These are phyloP conservation scores for Pleurotus tuoliensis DNA, from an alignment of 768 basidiomycete genomes.

Conservation along the genomic window DNA sequence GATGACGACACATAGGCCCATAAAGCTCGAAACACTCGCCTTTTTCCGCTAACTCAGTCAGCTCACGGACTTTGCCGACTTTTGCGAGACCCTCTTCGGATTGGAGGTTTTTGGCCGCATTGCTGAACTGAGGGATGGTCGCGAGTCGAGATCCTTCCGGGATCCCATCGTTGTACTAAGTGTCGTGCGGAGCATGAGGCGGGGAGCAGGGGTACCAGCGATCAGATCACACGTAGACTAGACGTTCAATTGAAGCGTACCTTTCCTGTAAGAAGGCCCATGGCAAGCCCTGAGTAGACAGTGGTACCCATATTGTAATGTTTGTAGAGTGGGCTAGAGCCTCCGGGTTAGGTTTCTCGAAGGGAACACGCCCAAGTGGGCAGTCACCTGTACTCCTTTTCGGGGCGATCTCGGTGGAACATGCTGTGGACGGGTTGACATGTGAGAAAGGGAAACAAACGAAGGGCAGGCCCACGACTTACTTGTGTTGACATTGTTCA, in stretches of 20 bases:
- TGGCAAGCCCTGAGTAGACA: constrained; percentile 71
- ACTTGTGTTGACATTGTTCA: constrained; percentile 78
- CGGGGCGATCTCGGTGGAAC: constrained; percentile 77
- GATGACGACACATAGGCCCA: no score
- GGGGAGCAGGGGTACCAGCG: not conserved
- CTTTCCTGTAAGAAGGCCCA: constrained; percentile 77
- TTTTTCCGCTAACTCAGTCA: constrained; percentile 64
- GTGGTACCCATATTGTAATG: constrained; percentile 69
- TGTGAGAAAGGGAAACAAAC: not conserved
- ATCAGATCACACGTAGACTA: not conserved
- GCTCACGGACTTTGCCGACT: constrained; percentile 63
- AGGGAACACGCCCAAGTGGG: not conserved
- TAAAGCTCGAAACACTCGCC: constrained; percentile 21
- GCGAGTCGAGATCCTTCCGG: constrained; percentile 71
- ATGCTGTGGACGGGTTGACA: constrained; percentile 38
- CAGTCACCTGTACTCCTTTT: constrained; percentile 68
- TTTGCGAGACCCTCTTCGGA: constrained; percentile 60
- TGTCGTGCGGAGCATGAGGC: constrained; percentile 10
- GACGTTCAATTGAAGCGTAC: constrained; percentile 23
- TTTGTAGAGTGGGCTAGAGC: constrained; percentile 51
- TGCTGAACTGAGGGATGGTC: constrained; percentile 50
- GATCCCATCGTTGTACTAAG: constrained; percentile 69
- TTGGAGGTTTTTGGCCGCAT: constrained; percentile 51
- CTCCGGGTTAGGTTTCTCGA: not conserved
- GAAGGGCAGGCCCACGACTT: constrained; percentile 13